phyloP scores from a whole-genome alignment of 768 basidiomycete species.

The Phaffia australis region DNA sequence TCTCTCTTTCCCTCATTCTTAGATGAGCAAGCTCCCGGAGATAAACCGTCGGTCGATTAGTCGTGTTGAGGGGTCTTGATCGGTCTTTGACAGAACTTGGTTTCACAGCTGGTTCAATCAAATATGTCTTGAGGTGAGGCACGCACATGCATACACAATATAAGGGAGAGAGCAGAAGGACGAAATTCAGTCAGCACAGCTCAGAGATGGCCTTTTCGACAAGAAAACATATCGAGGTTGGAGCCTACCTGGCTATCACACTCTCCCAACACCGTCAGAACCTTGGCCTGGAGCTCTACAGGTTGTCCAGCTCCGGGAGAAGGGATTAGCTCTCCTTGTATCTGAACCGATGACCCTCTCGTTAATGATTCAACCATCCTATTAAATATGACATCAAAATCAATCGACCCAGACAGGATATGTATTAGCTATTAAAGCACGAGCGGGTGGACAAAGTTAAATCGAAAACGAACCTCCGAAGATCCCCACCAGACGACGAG shows the following conservation, averaged over 20 bases:
- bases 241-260: constrained; percentile 50
- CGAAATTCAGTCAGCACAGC: constrained; percentile 21
- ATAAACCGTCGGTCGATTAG: constrained; percentile 83
- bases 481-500: constrained; percentile 17
- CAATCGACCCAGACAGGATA: not conserved
- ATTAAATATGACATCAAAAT: not conserved
- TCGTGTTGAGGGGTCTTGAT: constrained; percentile 5
- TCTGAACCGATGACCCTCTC: constrained; percentile 49
- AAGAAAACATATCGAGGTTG: not conserved
- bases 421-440: no score
- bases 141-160: not conserved
- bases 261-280: constrained; percentile 46
- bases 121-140: not conserved
- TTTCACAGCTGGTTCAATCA: not conserved
- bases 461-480: not conserved
- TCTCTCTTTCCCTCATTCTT: constrained; percentile 63
- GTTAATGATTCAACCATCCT: constrained; percentile 35
- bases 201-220: not conserved
- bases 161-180: not conserved
- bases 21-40: constrained; percentile 78
- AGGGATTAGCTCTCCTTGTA: constrained; percentile 44
- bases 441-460: no score
- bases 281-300: constrained; percentile 47
- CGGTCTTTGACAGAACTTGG: constrained; percentile 3
- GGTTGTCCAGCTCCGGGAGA: constrained; percentile 48